Evolutionary conservation across 1,284 basidiomycete species (phyloP).

Genomic region (Chalciporus sp.): DNA sequence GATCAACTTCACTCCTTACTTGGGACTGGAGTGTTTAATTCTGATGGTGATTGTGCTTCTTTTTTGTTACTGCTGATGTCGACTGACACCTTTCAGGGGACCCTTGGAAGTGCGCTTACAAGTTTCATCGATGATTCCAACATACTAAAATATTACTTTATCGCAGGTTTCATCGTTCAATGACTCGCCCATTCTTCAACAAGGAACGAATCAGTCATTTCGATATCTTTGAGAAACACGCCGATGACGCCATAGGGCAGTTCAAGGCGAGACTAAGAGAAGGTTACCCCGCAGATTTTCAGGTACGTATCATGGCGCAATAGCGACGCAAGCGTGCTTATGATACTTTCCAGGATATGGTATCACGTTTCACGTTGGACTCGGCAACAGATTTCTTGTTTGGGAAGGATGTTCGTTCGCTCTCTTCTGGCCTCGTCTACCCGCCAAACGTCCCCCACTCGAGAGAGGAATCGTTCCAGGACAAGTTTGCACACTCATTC

Average conservation of each 20-base stretch:
- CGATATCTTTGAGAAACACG: slow-evolving; percentile 52
- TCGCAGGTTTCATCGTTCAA: slow-evolving; percentile 54
- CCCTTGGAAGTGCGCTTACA: slow-evolving; percentile 49
- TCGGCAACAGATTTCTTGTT: slow-evolving; percentile 44
- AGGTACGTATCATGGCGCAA: slow-evolving; percentile 33
- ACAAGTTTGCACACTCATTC: slow-evolving; percentile 37
- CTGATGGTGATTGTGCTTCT: slow-evolving; percentile 44
- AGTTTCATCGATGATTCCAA: not conserved
- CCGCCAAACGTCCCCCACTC: slow-evolving; percentile 21
- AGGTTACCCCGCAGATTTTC: slow-evolving; percentile 53
- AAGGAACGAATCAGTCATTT: slow-evolving; percentile 55
- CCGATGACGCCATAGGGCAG: slow-evolving; percentile 42
- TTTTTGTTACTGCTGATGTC: not conserved
- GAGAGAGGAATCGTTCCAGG: slow-evolving; percentile 1
- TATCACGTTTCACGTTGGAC: slow-evolving; percentile 45
- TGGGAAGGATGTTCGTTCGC: slow-evolving; percentile 34
- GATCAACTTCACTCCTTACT: slow-evolving; percentile 40
- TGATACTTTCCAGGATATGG: slow-evolving; percentile 33
- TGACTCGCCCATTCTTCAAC: slow-evolving; percentile 59
- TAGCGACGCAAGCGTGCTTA: not conserved
- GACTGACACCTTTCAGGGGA: slow-evolving; percentile 39
- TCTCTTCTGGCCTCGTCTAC: slow-evolving; percentile 34
- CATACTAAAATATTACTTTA: slow-evolving; percentile 5
- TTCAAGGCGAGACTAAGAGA: slow-evolving; percentile 43
- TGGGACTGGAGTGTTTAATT: slow-evolving; percentile 61